Evolutionary conservation across 192 early-diverging fungal genomes (phyloP).

Genomic region (Phycomyces nitens): DNA sequence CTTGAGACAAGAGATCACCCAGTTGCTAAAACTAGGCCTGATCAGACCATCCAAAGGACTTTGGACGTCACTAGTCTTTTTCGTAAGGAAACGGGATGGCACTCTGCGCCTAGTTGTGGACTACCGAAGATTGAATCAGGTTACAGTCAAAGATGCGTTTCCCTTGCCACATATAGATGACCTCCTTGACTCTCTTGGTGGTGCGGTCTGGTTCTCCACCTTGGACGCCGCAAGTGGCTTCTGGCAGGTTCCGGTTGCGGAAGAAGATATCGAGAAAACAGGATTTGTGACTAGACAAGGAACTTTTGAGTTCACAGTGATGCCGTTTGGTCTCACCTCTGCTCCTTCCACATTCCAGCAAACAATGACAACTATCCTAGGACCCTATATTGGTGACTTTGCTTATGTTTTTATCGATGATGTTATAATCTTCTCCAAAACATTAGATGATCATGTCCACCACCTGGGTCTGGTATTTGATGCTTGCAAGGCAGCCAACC

Average conservation of each 20-base stretch:
- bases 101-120: slow-evolving; percentile 37
- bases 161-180: slow-evolving; percentile 37
- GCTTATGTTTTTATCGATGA: slow-evolving; percentile 36
- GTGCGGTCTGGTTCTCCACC: slow-evolving; percentile 30
- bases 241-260: slow-evolving; percentile 13
- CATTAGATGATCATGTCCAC: slow-evolving; percentile 26
- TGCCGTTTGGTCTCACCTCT: slow-evolving; percentile 64
- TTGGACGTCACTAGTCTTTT: slow-evolving; percentile 34
- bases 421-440: slow-evolving; percentile 36
- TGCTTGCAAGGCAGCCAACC: slow-evolving; percentile 8
- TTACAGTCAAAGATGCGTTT: slow-evolving; percentile 39
- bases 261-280: slow-evolving; percentile 2
- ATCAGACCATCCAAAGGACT: slow-evolving; percentile 24
- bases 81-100: slow-evolving; percentile 39
- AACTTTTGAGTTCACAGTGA: slow-evolving; percentile 49
- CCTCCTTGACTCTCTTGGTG: slow-evolving; percentile 16
- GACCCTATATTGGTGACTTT: slow-evolving; percentile 24
- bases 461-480: slow-evolving; percentile 28
- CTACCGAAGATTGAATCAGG: slow-evolving; percentile 38
- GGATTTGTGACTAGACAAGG: slow-evolving; percentile 38
- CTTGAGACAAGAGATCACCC: neutral
- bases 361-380: slow-evolving; percentile 44
- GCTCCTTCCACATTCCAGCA: slow-evolving; percentile 54
- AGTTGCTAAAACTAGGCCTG: slow-evolving; percentile 17
- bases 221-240: slow-evolving; percentile 19